These are phyloP conservation scores for Nicotiana attenuata DNA, from an alignment of 257 asterid species.

Conservation along the genomic window DNA sequence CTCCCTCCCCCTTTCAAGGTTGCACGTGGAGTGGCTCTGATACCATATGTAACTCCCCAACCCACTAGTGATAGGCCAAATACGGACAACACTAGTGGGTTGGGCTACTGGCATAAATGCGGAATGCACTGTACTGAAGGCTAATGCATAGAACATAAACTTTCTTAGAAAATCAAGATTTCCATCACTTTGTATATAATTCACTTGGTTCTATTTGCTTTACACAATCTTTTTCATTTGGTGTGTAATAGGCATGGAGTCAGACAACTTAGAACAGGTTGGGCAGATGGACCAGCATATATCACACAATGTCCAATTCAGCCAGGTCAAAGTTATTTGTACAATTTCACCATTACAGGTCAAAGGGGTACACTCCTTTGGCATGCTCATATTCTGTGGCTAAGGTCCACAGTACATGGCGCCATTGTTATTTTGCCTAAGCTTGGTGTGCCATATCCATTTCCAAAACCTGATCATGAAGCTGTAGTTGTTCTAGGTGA, in stretches of 20 bases:
- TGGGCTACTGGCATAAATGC: too few species aligned
- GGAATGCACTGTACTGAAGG: too few species aligned
- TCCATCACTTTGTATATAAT: background rate
- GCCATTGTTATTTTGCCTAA: conserved; percentile 60
- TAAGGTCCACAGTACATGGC: conserved; percentile 65
- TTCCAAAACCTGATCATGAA: conserved; percentile 62
- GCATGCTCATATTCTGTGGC: conserved; percentile 75
- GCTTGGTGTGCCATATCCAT: conserved; percentile 59
- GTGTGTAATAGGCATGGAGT: conserved; percentile 60
- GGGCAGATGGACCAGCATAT: conserved; percentile 80
- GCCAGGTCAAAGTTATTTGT: conserved; percentile 51
- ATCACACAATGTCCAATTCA: conserved; percentile 74
- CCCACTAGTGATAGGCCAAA: too few species aligned
- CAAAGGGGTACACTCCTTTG: conserved; percentile 67
- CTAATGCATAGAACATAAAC: background rate
- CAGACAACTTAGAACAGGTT: conserved; percentile 54
- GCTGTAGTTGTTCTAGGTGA: conserved; percentile 44
- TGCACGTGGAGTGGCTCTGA: too few species aligned
- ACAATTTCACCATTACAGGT: conserved; percentile 57
- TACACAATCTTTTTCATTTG: background rate
- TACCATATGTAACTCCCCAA: too few species aligned
- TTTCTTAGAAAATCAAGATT: background rate
- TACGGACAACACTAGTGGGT: too few species aligned
- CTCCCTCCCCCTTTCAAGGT: too few species aligned
- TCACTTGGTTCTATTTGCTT: background rate